Evolutionary conservation across 2,329 filamentous ascomycete genomes (phyloP).

Genomic region (Colletotrichum sp.): DNA sequence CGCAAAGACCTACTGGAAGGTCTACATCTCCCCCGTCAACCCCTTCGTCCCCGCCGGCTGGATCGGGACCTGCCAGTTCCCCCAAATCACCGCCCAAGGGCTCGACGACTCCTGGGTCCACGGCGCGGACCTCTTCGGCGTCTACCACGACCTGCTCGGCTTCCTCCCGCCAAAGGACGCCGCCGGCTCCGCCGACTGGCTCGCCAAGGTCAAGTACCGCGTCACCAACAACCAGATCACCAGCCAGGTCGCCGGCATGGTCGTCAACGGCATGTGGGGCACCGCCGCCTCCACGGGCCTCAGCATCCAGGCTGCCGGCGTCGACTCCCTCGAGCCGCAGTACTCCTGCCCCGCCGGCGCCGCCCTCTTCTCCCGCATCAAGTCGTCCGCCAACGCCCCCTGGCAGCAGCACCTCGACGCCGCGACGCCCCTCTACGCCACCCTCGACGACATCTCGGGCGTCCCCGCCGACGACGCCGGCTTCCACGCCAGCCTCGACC

Average conservation of each 20-base stretch:
- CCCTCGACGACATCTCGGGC: conserved; percentile 72
- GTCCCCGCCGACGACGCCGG: conserved; percentile 58
- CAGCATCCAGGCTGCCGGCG: conserved; percentile 45
- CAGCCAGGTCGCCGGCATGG: conserved; percentile 77
- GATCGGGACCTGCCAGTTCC: conserved; percentile 78
- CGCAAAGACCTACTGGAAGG: conserved; percentile 68
- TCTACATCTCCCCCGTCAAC: conserved; percentile 66
- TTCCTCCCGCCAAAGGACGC: conserved; percentile 64
- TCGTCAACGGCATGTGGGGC: conserved; percentile 73
- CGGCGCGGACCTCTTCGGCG: conserved; percentile 76
- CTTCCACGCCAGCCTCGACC: conserved; percentile 77
- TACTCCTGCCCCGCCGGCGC: conserved; percentile 67
- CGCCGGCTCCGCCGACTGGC: conserved; percentile 36
- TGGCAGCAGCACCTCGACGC: conserved; percentile 71
- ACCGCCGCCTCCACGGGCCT: conserved; percentile 47
- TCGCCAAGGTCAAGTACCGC: conserved; percentile 61
- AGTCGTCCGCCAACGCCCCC: conserved; percentile 43
- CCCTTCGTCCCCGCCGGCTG: conserved; percentile 71
- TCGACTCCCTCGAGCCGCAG: conserved; percentile 77
- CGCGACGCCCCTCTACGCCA: conserved; percentile 57
- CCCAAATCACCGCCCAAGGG: conserved; percentile 76
- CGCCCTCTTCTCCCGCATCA: conserved; percentile 46
- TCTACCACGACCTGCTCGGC: conserved; percentile 72
- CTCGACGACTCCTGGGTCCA: conserved; percentile 78
- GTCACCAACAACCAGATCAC: conserved; percentile 87